phyloP scores from a whole-genome alignment of 2,329 filamentous ascomycete species.

The Knufia fluminis region DNA sequence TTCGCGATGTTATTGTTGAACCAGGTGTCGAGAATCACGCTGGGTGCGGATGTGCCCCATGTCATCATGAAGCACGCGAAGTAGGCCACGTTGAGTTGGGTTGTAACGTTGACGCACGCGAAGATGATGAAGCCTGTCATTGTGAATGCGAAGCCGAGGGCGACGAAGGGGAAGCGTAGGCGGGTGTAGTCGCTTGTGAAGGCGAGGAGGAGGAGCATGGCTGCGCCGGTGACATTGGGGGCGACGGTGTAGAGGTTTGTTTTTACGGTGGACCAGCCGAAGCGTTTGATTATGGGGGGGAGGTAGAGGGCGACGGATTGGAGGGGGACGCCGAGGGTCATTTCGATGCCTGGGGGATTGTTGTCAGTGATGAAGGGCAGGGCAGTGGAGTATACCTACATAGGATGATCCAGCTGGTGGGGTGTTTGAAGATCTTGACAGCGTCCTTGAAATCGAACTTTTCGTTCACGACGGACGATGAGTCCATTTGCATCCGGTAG shows the following conservation, averaged over 20 bases:
- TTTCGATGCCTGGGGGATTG: slow-evolving; percentile 38
- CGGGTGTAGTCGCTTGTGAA: slow-evolving; percentile 5
- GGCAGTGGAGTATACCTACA: slow-evolving; percentile 9
- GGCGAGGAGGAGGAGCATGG: slow-evolving; percentile 31
- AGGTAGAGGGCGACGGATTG: slow-evolving; percentile 50
- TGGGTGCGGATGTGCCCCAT: slow-evolving; percentile 67
- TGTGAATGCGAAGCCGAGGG: slow-evolving; percentile 6
- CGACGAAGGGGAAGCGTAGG: slow-evolving; percentile 6
- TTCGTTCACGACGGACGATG: slow-evolving; percentile 54
- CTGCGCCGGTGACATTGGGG: slow-evolving; percentile 65
- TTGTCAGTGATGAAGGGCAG: neutral
- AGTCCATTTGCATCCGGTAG: slow-evolving; percentile 66
- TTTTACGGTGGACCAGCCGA: slow-evolving; percentile 48
- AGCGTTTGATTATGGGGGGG: slow-evolving; percentile 47
- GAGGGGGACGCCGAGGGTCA: slow-evolving; percentile 51
- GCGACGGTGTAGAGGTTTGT: slow-evolving; percentile 78
- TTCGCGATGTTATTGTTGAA: slow-evolving; percentile 79
- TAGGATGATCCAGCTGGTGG: slow-evolving; percentile 46
- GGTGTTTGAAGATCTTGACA: slow-evolving; percentile 45
- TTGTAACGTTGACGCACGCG: slow-evolving; percentile 55
- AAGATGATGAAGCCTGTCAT: slow-evolving; percentile 74
- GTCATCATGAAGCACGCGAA: slow-evolving; percentile 76
- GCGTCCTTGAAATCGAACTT: slow-evolving; percentile 45
- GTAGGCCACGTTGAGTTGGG: slow-evolving; percentile 58
- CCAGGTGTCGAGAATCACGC: slow-evolving; percentile 58